Percentiles rank a stretch among this genome's conserved stretches.
Conservation (phyloP, 2,329 filamentous ascomycete species). For the Penicillium sp. region DNA sequence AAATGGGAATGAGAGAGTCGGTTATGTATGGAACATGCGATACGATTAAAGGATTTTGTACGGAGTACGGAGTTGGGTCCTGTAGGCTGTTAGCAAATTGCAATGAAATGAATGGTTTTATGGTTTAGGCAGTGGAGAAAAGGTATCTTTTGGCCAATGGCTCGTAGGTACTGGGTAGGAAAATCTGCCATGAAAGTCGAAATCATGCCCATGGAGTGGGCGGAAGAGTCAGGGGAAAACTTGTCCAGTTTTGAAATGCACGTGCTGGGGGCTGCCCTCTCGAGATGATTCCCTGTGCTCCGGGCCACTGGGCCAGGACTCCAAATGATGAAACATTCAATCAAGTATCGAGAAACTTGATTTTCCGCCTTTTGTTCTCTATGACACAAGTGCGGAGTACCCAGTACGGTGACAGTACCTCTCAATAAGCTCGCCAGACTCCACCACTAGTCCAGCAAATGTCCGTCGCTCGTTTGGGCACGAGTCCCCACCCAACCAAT, state of each 20-base stretch:
- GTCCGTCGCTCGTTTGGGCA: constrained; percentile 26
- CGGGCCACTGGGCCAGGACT: background rate
- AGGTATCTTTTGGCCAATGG: no score
- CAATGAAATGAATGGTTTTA: background rate
- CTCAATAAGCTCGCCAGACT: constrained; percentile 23
- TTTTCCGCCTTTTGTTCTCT: background rate
- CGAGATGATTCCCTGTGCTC: constrained; percentile 3
- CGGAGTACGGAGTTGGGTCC: no score
- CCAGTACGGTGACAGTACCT: background rate
- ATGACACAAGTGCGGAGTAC: background rate
- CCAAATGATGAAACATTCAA: background rate
- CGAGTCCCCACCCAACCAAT: constrained; percentile 28
- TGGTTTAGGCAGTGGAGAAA: background rate
- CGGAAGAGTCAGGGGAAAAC: background rate
- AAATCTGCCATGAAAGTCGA: no score
- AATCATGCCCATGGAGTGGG: no score
- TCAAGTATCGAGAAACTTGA: background rate
- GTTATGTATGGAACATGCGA: constrained; percentile 3
- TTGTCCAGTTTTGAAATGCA: constrained; percentile 12
- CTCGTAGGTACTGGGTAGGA: no score
- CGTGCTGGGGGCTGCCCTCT: constrained; percentile 24
- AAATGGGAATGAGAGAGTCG: background rate
- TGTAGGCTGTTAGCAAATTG: no score
- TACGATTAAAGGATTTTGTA: background rate
- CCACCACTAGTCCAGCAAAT: constrained; percentile 24